Conservation (phyloP, 768 basidiomycete species). For the Auriscalpium microsporum region DNA sequence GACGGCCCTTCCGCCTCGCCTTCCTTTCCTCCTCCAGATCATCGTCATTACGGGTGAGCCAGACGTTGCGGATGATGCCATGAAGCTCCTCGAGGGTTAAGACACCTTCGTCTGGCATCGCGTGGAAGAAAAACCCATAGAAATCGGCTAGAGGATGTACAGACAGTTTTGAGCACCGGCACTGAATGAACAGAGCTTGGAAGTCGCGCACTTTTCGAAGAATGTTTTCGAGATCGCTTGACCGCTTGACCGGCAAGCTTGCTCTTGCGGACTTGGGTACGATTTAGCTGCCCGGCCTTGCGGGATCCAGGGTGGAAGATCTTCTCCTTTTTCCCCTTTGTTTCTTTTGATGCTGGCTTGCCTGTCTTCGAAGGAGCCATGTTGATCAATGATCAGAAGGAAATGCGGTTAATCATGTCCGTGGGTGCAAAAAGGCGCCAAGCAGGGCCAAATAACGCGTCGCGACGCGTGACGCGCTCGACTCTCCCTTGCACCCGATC, state of each 20-base stretch:
- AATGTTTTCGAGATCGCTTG: slow-evolving; percentile 50
- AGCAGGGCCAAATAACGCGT: slow-evolving; percentile 9
- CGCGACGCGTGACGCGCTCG: slow-evolving; percentile 6
- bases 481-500: not conserved
- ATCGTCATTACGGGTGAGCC: slow-evolving; percentile 65
- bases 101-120: slow-evolving; percentile 49
- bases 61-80: slow-evolving; percentile 50
- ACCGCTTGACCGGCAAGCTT: slow-evolving; percentile 50
- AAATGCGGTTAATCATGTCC: too few relatives aligned
- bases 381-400: not conserved
- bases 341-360: slow-evolving; percentile 16
- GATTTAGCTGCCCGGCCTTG: slow-evolving; percentile 69
- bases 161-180: too few relatives aligned
- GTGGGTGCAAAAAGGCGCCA: not conserved
- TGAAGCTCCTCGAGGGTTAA: slow-evolving; percentile 63
- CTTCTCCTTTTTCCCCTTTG: slow-evolving; percentile 58
- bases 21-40: slow-evolving; percentile 55
- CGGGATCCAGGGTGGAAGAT: slow-evolving; percentile 76
- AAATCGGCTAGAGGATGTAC: slow-evolving; percentile 43
- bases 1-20: slow-evolving; percentile 61
- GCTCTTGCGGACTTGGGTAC: slow-evolving; percentile 58
- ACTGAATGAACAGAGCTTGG: too few relatives aligned
- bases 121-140: slow-evolving; percentile 69
- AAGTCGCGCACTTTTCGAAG: slow-evolving; percentile 37
- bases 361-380: slow-evolving; percentile 27